A percentile compares a stretch with the other conserved stretches of the same genome.
These are phyloP conservation scores for Sordaria brevicollis DNA, from an alignment of 495 filamentous ascomycete species.

Conservation along the genomic window DNA sequence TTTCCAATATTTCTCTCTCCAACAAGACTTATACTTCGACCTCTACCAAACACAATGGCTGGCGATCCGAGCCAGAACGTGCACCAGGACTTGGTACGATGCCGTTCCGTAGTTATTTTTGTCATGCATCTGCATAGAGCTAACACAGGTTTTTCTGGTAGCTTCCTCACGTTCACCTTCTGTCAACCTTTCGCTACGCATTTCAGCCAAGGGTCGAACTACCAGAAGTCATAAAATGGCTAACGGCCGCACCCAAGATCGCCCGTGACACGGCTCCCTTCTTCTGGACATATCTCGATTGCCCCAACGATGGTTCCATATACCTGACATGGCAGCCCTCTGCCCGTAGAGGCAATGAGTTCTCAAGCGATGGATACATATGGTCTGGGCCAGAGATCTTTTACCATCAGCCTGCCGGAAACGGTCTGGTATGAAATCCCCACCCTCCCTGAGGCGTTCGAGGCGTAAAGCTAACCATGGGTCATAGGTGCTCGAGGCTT, in stretches of 20 bases:
- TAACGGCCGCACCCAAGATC: conserved; percentile 69
- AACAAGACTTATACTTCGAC: not conserved
- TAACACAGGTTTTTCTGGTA: conserved; percentile 19
- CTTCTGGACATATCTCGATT: conserved; percentile 84
- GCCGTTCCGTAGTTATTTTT: not conserved
- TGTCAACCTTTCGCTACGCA: conserved; percentile 68
- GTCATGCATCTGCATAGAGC: not conserved
- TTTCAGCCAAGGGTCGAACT: conserved; percentile 53
- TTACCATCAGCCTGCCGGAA: conserved; percentile 53
- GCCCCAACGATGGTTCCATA: conserved; percentile 67
- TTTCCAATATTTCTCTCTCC: not conserved
- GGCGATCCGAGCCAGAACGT: conserved; percentile 27
- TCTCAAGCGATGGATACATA: conserved; percentile 83
- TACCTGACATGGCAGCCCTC: conserved; percentile 81
- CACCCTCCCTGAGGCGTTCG: not conserved
- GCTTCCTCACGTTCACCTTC: conserved; percentile 79
- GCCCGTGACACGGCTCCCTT: conserved; percentile 66
- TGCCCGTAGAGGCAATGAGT: conserved; percentile 51
- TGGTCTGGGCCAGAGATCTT: conserved; percentile 74
- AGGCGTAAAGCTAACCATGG: conserved; percentile 6
- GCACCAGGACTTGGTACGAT: conserved; percentile 24
- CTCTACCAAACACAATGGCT: conserved; percentile 10
- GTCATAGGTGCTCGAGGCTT: conserved; percentile 61
- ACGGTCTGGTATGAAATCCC: conserved; percentile 58
- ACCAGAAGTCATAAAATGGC: conserved; percentile 62